Evolutionary conservation across 2,329 filamentous ascomycete genomes (phyloP), one percentile per base, ranked within the genome.

Genomic region (Pezicula carpinea): DNA sequence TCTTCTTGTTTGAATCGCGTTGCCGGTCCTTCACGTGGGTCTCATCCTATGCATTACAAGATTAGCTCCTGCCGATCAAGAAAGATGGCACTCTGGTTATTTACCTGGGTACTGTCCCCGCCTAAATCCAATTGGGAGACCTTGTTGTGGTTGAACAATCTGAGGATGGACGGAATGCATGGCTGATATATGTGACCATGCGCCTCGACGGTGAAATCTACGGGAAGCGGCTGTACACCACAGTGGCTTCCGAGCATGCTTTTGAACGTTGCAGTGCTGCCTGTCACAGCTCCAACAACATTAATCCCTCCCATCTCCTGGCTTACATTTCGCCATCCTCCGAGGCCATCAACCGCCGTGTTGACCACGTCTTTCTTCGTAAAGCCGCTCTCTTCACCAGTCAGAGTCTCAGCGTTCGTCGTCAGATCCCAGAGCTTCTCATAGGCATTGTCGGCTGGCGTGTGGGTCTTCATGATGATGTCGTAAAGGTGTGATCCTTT

Each of bases 151-250:
- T 69, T 69, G 55, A 69, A 65, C 3, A 67, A 50, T 21, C 64
- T 56, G 13, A 69, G 50, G 6, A 69, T 61, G 29, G 67, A 64
- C 3, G 66, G 63, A 23, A 69, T 46, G 39, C 67, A 70, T 2
- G 67, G 67, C 49, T 70, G 67, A 45, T 69, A 70, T 18, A 68
- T 65, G 6, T 64, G 58, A 2, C 61, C 52, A 23, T 50, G 43
- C 3, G 62, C 58, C 44, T 70, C 67, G 29, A 68, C 65, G 32
- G 67, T 55, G 34, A 69, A 63, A 47, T 70, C 67, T 1, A 69
- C 67, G 0, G 66, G 65, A 17, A 70, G 52, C 5, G 67, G 64
- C 18, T 64, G 59, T 5, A 69, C 66, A 36, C 67, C 66, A 44
- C 66, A 70, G 41, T 69, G 65, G 36, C 65, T 68, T 6, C 59